Evolutionary conservation across 148 eudicot genomes (phyloP), one percentile per base, ranked within the genome.

Genomic region (Salicornia ramosissima): DNA sequence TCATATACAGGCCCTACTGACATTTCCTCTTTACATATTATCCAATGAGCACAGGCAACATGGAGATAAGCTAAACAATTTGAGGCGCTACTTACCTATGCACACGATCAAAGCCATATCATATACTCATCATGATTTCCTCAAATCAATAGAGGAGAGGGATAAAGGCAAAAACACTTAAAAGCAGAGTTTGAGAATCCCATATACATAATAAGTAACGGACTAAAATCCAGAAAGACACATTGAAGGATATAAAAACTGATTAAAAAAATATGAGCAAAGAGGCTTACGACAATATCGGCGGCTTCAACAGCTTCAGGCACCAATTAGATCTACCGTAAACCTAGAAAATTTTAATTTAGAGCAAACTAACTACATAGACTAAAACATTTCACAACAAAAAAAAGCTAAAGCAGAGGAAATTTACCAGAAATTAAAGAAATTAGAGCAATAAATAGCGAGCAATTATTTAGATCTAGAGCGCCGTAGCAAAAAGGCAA

Each of bases 251-350:
- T 5, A 46, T 5, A 14, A 21, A 50, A 63, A 21, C 26, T 31
- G 12, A 28, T n/a, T 39, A 53, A n/a, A 40, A 28, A 7, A 69
- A 45, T n/a, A 62, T 25, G n/a, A 29, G 40, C 26, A 24, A 29
- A 59, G 54, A 66, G 52, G 70, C 75, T 77, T 70, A 73, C 77
- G 31, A 56, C 50, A 60, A 60, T 36, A 18, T 12, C 54, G 67
- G 80, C 56, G 16, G 52, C 77, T 78, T 46, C 53, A 55, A 69
- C 63, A 59, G 74, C 26, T 73, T 53, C 67, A 67, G 40, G 62
- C 65, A 64, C 61, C 70, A 78, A 74, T 11, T 69, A 74, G 81
- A 73, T 73, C 77, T 54, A 78, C 74, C 33, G 54, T 69, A 78
- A 69, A 72, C 80, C 80, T 78, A 78, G 30, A 68, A 34, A 73